A percentile compares a stretch with the other conserved stretches of the same genome.
Evolutionary conservation across 768 basidiomycete genomes (phyloP).

Genomic region (Asterophora lycoperdoides): DNA sequence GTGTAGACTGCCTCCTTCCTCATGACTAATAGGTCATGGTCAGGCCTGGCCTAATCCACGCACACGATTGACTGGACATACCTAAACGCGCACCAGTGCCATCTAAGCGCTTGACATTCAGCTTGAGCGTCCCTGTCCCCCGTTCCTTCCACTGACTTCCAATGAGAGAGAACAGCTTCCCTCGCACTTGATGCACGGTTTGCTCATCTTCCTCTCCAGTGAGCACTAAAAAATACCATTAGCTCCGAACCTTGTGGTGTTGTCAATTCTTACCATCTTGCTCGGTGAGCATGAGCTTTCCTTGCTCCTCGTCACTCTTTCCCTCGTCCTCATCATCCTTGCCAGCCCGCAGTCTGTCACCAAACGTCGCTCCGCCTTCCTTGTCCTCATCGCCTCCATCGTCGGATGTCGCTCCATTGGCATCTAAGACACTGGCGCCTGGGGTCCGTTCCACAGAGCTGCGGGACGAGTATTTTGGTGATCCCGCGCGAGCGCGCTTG

Average conservation of each 20-base stretch:
- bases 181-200: slow-evolving; percentile 70
- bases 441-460: slow-evolving; percentile 42
- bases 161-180: slow-evolving; percentile 65
- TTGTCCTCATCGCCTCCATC: slow-evolving; percentile 47
- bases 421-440: slow-evolving; percentile 20
- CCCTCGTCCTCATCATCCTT: slow-evolving; percentile 55
- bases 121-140: slow-evolving; percentile 64
- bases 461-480: slow-evolving; percentile 41
- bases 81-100: slow-evolving; percentile 68
- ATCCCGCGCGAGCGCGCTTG: slow-evolving; percentile 53
- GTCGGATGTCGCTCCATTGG: slow-evolving; percentile 28
- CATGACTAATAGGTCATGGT: slow-evolving; percentile 52
- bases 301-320: slow-evolving; percentile 44
- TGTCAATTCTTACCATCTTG: slow-evolving; percentile 53
- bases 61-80: slow-evolving; percentile 24
- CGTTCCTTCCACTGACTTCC: slow-evolving; percentile 75
- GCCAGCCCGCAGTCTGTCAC: slow-evolving; percentile 61
- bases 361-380: slow-evolving; percentile 47
- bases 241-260: background rate
- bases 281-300: slow-evolving; percentile 52
- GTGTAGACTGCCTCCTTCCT: slow-evolving; percentile 81
- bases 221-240: slow-evolving; percentile 39
- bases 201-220: slow-evolving; percentile 85
- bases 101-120: slow-evolving; percentile 64
- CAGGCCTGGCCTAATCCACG: background rate